A percentile compares a stretch with the other conserved stretches of the same genome.
phyloP scores from a whole-genome alignment of 768 basidiomycete species.

The Clitopilus hobsonii region DNA sequence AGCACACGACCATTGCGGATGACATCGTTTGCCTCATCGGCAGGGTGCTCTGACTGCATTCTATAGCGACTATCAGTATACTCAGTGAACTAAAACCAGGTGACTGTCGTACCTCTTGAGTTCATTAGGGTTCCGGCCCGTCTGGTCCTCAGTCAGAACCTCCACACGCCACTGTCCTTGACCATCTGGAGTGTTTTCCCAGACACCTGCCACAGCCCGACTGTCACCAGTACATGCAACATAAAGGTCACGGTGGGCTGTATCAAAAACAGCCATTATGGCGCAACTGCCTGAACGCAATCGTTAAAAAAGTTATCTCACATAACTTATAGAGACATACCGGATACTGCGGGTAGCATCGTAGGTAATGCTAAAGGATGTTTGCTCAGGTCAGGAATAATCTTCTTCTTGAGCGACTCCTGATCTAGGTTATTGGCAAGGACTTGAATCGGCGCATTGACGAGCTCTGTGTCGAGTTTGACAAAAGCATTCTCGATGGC shows the following conservation, averaged over 20 bases:
- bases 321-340: conserved; percentile 24
- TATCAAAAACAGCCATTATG: conserved; percentile 83
- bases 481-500: conserved; percentile 78
- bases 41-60: conserved; percentile 79
- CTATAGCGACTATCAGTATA: conserved; percentile 30
- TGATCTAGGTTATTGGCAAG: conserved; percentile 55
- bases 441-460: conserved; percentile 71
- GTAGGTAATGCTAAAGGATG: conserved; percentile 66
- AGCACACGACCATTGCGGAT: conserved; percentile 79
- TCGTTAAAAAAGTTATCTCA: conserved; percentile 11
- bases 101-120: conserved; percentile 56
- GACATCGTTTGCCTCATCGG: conserved; percentile 66
- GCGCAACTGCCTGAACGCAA: conserved; percentile 75
- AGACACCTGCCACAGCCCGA: conserved; percentile 92
- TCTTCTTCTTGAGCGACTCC: conserved; percentile 43
- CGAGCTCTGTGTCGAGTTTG: conserved; percentile 80
- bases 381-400: conserved; percentile 60
- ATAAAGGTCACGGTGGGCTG: conserved; percentile 75
- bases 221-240: conserved; percentile 93
- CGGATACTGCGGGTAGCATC: conserved; percentile 83
- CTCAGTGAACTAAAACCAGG: not conserved
- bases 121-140: conserved; percentile 86
- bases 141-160: conserved; percentile 95
- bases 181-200: conserved; percentile 64
- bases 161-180: conserved; percentile 85